These are phyloP conservation scores for Mycena maculata DNA, from an alignment of 768 basidiomycete species.

Conservation along the genomic window DNA sequence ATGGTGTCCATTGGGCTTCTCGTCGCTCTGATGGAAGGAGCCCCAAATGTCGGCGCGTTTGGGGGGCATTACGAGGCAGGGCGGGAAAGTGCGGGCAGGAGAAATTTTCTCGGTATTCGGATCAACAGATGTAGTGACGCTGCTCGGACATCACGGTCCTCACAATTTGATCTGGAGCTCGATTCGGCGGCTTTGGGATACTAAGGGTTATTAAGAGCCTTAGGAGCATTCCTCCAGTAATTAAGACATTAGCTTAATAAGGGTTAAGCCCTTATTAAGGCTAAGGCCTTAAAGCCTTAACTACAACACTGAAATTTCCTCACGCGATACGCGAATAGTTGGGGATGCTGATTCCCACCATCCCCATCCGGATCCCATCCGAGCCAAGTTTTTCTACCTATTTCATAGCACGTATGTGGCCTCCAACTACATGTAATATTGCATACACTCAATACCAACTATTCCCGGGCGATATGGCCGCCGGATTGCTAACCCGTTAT, in stretches of 20 bases:
- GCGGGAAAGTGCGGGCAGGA: not conserved
- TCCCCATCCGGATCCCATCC: too few species aligned
- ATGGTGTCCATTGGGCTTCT: slow-evolving; percentile 18
- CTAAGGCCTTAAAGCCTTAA: slow-evolving; percentile 3
- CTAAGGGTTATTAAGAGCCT: slow-evolving; percentile 14
- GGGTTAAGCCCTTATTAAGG: slow-evolving; percentile 1
- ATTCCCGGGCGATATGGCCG: too few species aligned
- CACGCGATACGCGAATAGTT: too few species aligned
- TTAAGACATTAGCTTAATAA: slow-evolving; percentile 11
- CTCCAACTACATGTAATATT: too few species aligned
- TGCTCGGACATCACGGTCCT: not conserved
- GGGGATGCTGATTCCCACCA: too few species aligned
- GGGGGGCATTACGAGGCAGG: slow-evolving; percentile 4
- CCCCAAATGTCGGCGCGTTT: not conserved
- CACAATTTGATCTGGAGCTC: too few species aligned
- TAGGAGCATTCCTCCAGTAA: not conserved
- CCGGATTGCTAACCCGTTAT: too few species aligned
- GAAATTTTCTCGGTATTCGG: not conserved
- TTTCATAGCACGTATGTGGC: too few species aligned
- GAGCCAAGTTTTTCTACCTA: too few species aligned
- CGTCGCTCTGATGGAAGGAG: not conserved
- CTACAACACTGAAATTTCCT: slow-evolving; percentile 11
- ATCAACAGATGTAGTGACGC: not conserved
- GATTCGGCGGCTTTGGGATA: not conserved
- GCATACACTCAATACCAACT: too few species aligned